Conservation (phyloP, 2,329 filamentous ascomycete species). For the Raffaelea albimanens region DNA sequence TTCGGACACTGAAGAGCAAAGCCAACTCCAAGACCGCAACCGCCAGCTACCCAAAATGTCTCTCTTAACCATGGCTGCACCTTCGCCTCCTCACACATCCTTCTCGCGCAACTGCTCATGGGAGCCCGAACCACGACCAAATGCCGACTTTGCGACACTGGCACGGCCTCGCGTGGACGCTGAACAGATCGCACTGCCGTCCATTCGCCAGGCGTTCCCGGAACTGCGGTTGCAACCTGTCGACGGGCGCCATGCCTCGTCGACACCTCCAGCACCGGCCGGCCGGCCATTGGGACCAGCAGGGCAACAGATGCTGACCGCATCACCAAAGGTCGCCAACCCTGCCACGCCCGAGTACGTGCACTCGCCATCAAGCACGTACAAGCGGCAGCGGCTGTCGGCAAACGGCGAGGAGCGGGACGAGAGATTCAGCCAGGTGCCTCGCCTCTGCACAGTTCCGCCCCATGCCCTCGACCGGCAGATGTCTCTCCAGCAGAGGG, state of each 20-base stretch:
- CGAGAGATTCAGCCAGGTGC: slow-evolving; percentile 33
- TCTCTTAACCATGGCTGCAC: slow-evolving; percentile 36
- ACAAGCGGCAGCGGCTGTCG: slow-evolving; percentile 37
- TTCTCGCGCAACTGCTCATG: slow-evolving; percentile 31
- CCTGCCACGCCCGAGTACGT: slow-evolving; percentile 31
- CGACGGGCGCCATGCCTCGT: neutral
- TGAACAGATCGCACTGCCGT: slow-evolving; percentile 31
- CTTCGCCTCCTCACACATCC: slow-evolving; percentile 26
- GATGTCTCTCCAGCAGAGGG: neutral
- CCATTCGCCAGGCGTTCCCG: slow-evolving; percentile 35
- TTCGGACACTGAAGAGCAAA: slow-evolving; percentile 19
- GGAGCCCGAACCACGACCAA: slow-evolving; percentile 16
- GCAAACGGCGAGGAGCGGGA: slow-evolving; percentile 26
- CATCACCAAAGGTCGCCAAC: slow-evolving; percentile 22
- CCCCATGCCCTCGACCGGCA: slow-evolving; percentile 12
- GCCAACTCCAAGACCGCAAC: slow-evolving; percentile 16
- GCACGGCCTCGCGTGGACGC: neutral
- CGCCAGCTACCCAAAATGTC: slow-evolving; percentile 33
- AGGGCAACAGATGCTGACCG: slow-evolving; percentile 9
- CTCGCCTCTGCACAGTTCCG: slow-evolving; percentile 37
- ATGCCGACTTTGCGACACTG: neutral
- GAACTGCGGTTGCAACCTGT: slow-evolving; percentile 3
- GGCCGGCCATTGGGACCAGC: neutral
- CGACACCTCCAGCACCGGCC: neutral
- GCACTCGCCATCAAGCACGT: slow-evolving; percentile 33